These are phyloP conservation scores for Nitzschia palea DNA, from an alignment of 108 stramenopile genomes.

Conservation along the genomic window DNA sequence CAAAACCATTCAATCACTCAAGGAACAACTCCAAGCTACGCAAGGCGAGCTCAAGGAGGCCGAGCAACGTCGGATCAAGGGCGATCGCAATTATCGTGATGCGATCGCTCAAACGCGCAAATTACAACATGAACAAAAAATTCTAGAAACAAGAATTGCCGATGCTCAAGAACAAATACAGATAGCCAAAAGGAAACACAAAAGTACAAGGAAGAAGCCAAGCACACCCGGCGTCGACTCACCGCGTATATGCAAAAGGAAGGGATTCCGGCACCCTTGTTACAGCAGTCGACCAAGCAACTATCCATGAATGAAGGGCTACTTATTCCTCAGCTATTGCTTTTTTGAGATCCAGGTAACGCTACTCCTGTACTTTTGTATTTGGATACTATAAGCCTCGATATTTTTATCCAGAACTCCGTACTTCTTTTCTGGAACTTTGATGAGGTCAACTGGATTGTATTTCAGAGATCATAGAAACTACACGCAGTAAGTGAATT, in stretches of 20 bases:
- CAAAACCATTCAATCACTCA: background rate
- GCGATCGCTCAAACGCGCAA: slow-evolving; percentile 11
- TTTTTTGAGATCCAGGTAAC: too few species aligned
- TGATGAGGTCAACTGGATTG: too few species aligned
- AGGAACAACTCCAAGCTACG: background rate
- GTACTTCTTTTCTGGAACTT: too few species aligned
- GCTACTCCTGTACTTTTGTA: too few species aligned
- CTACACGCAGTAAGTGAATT: too few species aligned
- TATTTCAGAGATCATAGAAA: too few species aligned
- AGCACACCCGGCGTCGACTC: background rate
- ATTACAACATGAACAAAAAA: background rate
- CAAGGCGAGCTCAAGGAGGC: background rate
- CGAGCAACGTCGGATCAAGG: background rate
- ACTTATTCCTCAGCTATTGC: too few species aligned
- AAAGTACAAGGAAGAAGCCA: slow-evolving; percentile 3
- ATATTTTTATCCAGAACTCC: too few species aligned
- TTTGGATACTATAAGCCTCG: too few species aligned
- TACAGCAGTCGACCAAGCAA: too few species aligned
- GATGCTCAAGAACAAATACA: background rate
- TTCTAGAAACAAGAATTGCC: background rate
- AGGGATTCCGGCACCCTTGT: background rate
- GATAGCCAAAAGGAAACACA: slow-evolving; percentile 4
- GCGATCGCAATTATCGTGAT: slow-evolving; percentile 6
- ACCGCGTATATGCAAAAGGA: slow-evolving; percentile 1
- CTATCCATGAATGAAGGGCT: too few species aligned